phyloP scores from a whole-genome alignment of 2,329 filamentous ascomycete genomes.

The Aspergillus sp. region DNA sequence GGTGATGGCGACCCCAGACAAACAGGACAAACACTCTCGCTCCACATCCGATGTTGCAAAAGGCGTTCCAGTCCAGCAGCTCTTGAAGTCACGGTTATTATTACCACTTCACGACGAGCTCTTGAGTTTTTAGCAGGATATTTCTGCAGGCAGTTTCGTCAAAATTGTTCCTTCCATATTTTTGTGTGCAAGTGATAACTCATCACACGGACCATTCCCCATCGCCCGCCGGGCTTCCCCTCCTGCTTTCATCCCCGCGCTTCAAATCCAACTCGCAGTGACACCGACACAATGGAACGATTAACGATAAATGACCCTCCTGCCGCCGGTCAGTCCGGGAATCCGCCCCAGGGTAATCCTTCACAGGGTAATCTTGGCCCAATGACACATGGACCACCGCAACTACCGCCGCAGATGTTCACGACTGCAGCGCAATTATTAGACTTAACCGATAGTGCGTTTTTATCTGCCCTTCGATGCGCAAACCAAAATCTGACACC shows the following conservation, averaged over 20 bases:
- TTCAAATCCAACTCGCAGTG: conserved; percentile 12
- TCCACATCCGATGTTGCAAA: conserved; percentile 13
- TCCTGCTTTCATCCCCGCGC: conserved; percentile 4
- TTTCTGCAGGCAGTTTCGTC: conserved; percentile 3
- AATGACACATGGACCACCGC: conserved; percentile 42
- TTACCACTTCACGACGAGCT: neutral
- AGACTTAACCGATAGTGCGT: conserved; percentile 94
- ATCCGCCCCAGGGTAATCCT: conserved; percentile 28
- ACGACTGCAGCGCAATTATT: conserved; percentile 93
- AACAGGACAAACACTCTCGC: conserved; percentile 17
- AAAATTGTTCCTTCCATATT: neutral
- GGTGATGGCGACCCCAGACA: neutral
- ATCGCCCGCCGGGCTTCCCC: neutral
- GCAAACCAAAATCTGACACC: neutral
- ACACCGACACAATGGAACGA: conserved; percentile 34
- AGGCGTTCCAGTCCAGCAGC: conserved; percentile 6
- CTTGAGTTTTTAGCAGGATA: neutral
- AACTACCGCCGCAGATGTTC: conserved; percentile 83
- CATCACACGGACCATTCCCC: too few relatives aligned
- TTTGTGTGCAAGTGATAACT: neutral
- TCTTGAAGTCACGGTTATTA: neutral
- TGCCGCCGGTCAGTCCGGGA: conserved; percentile 27
- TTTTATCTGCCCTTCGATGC: neutral
- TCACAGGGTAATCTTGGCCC: conserved; percentile 28
- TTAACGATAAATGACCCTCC: conserved; percentile 36